Conservation (phyloP, 2,329 filamentous ascomycete species). For the Colletotrichum sp. region DNA sequence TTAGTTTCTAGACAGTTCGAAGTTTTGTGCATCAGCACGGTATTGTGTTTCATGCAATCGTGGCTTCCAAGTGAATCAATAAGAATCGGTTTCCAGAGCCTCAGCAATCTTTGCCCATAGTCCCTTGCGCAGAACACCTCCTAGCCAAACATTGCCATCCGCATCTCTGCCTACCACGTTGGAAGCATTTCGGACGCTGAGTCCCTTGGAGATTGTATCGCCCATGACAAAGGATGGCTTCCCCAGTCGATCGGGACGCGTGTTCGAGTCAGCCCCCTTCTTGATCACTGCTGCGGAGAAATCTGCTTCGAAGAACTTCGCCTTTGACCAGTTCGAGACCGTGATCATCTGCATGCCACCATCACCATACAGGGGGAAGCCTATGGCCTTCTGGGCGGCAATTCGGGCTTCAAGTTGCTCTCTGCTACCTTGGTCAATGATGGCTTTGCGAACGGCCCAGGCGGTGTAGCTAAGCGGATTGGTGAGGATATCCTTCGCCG, state of each 20-base stretch:
- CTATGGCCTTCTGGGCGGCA: not conserved
- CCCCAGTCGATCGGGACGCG: not conserved
- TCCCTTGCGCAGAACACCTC: not conserved
- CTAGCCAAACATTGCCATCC: not conserved
- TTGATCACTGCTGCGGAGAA: slow-evolving; percentile 35
- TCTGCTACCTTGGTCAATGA: slow-evolving; percentile 36
- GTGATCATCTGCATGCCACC: slow-evolving; percentile 32
- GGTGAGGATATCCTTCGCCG: slow-evolving; percentile 16
- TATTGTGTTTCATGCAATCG: not conserved
- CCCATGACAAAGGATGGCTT: not conserved
- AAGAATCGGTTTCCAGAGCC: not conserved
- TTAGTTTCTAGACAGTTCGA: not conserved
- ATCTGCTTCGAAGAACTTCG: slow-evolving; percentile 36
- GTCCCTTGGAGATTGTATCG: not conserved
- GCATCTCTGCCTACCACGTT: not conserved
- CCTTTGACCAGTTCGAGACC: slow-evolving; percentile 42
- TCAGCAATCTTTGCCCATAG: not conserved
- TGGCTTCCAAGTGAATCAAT: not conserved
- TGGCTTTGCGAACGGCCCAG: slow-evolving; percentile 30
- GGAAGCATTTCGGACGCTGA: slow-evolving; percentile 1
- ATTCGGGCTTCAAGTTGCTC: slow-evolving; percentile 30
- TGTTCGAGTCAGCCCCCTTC: not conserved
- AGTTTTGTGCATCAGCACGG: not conserved
- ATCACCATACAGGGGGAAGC: slow-evolving; percentile 31
- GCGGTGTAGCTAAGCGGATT: slow-evolving; percentile 31